Evolutionary conservation across 805 yeast species (phyloP).

Genomic region (Teunomyces funiuensis): DNA sequence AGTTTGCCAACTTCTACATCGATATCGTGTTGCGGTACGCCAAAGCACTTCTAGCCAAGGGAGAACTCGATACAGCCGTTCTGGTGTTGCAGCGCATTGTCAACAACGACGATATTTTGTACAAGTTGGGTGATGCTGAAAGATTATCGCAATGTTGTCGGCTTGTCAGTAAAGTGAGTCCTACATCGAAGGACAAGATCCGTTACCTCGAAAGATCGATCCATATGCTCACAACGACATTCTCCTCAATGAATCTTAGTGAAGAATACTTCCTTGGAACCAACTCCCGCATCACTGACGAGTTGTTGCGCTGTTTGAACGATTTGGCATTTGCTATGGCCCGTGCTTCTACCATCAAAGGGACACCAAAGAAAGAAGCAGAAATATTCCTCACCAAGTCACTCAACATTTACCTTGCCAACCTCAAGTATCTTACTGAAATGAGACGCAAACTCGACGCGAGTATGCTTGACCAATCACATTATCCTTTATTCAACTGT

Average conservation of each 20-base stretch:
- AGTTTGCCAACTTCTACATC: slow-evolving; percentile 41
- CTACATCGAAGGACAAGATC: slow-evolving; percentile 18
- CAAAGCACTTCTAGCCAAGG: slow-evolving; percentile 41
- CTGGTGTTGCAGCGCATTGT: slow-evolving; percentile 28
- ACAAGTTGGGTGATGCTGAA: slow-evolving; percentile 41
- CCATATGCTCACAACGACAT: slow-evolving; percentile 32
- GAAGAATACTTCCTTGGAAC: slow-evolving; percentile 25
- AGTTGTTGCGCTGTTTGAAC: slow-evolving; percentile 32
- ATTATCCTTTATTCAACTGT: slow-evolving; percentile 39
- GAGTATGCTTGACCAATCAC: slow-evolving; percentile 22
- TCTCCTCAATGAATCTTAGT: slow-evolving; percentile 23
- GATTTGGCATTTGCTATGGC: slow-evolving; percentile 35
- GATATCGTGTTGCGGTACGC: slow-evolving; percentile 43
- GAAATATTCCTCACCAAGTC: slow-evolving; percentile 20
- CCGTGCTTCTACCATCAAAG: slow-evolving; percentile 1
- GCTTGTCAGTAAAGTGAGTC: slow-evolving; percentile 28
- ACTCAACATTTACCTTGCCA: slow-evolving; percentile 38
- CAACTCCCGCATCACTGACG: slow-evolving; percentile 35
- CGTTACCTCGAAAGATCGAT: slow-evolving; percentile 31
- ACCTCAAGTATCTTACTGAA: slow-evolving; percentile 24
- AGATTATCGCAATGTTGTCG: slow-evolving; percentile 41
- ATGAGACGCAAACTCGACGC: slow-evolving; percentile 18
- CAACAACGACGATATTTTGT: slow-evolving; percentile 37
- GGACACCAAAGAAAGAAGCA: slow-evolving; percentile 9
- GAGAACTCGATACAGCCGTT: slow-evolving; percentile 31